phyloP scores from a whole-genome alignment of 371 early-diverging fungal species.

The Circinella minor region DNA sequence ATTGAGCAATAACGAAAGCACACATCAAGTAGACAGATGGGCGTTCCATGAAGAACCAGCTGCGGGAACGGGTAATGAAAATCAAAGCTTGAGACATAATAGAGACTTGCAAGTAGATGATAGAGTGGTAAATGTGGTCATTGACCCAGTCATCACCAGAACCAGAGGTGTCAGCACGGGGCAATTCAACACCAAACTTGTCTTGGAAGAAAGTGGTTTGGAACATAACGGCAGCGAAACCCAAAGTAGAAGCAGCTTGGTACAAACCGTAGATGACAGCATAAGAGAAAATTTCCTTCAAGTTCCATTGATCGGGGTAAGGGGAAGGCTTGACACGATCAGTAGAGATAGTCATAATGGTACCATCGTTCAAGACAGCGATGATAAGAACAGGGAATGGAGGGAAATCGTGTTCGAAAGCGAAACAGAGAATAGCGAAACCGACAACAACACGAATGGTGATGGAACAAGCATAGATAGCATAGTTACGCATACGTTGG shows the following conservation, averaged over 20 bases:
- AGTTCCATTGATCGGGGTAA: constrained; percentile 54
- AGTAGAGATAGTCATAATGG: constrained; percentile 56
- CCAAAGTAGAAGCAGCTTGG: constrained; percentile 49
- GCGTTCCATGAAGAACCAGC: constrained; percentile 62
- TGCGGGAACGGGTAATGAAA: constrained; percentile 66
- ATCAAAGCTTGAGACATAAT: constrained; percentile 66
- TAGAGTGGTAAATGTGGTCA: constrained; percentile 59
- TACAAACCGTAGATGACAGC: constrained; percentile 54
- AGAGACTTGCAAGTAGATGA: constrained; percentile 63
- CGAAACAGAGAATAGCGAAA: constrained; percentile 55
- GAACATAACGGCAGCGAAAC: constrained; percentile 41
- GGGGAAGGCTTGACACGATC: constrained; percentile 54
- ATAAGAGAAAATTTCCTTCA: constrained; percentile 51
- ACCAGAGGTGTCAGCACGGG: constrained; percentile 14
- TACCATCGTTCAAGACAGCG: constrained; percentile 57
- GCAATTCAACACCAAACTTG: constrained; percentile 38
- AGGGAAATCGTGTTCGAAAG: constrained; percentile 58
- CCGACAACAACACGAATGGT: constrained; percentile 60
- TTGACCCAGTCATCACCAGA: constrained; percentile 19
- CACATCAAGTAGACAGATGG: constrained; percentile 57
- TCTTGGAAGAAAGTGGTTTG: constrained; percentile 48
- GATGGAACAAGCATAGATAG: constrained; percentile 57
- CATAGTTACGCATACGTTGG: constrained; percentile 63
- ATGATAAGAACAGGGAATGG: constrained; percentile 55
- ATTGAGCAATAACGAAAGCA: constrained; percentile 63